phyloP scores from a whole-genome alignment of 345 rosid species.

The Moricandia arvensis region DNA sequence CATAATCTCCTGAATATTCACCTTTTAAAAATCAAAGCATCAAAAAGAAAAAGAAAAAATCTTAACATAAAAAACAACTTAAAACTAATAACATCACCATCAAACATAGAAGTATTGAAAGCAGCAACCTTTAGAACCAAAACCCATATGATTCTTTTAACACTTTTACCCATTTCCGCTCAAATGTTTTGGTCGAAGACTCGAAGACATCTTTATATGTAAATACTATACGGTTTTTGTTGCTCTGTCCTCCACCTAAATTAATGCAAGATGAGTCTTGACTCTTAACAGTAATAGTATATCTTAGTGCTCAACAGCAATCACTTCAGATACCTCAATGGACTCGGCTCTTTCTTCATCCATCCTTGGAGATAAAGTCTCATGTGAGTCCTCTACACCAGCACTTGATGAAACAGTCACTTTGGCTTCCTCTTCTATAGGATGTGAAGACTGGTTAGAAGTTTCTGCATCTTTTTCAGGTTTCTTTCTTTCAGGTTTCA shows the following conservation, averaged over 20 bases:
- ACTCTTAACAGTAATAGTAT: not conserved
- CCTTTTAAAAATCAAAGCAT: constrained; percentile 29
- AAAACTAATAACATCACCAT: constrained; percentile 26
- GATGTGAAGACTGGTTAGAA: constrained; percentile 17
- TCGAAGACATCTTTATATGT: constrained; percentile 20
- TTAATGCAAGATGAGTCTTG: constrained; percentile 23
- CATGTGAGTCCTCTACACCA: constrained; percentile 27
- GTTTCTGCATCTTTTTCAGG: constrained; percentile 43
- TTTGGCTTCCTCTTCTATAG: constrained; percentile 35
- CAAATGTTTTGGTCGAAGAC: constrained; percentile 28
- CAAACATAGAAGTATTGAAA: constrained; percentile 29
- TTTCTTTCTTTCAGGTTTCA: constrained; percentile 41
- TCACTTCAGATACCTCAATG: constrained; percentile 27
- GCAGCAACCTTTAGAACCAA: constrained; percentile 37
- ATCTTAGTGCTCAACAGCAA: constrained; percentile 38
- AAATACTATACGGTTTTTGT: constrained; percentile 24
- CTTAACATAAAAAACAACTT: constrained; percentile 19
- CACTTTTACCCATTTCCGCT: constrained; percentile 29
- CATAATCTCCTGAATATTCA: constrained; percentile 28
- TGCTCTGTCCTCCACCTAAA: constrained; percentile 9
- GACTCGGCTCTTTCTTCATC: constrained; percentile 45
- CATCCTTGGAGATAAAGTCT: constrained; percentile 24
- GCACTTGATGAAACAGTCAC: constrained; percentile 29
- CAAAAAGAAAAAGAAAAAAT: constrained; percentile 10
- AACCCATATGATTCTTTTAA: constrained; percentile 22